phyloP scores from a whole-genome alignment of 2,329 filamentous ascomycete species.

The Colletotrichum musae region DNA sequence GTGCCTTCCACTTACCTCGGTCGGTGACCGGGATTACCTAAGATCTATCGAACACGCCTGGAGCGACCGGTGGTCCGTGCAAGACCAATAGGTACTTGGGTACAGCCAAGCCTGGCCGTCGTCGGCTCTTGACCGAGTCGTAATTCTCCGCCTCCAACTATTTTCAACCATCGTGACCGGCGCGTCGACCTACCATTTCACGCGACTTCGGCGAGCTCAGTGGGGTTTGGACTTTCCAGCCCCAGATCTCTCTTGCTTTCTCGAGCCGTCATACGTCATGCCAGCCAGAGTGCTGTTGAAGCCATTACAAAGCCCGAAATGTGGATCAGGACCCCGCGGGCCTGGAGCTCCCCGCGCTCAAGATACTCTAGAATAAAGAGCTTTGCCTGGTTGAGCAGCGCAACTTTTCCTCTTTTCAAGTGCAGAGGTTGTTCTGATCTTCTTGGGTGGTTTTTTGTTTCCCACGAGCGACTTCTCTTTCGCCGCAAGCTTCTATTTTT shows the following conservation, averaged over 20 bases:
- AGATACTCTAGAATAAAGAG: constrained; percentile 16
- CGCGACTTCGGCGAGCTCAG: constrained; percentile 12
- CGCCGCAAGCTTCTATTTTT: background rate
- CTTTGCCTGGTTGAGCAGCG: background rate
- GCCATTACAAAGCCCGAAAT: background rate
- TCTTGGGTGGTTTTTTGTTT: background rate
- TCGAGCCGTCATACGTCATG: constrained; percentile 22
- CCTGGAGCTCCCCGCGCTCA: constrained; percentile 17
- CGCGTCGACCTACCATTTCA: constrained; percentile 15
- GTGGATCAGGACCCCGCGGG: constrained; percentile 32
- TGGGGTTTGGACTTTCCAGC: constrained; percentile 8
- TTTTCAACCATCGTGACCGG: constrained; percentile 11
- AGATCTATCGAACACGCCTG: background rate
- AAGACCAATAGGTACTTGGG: background rate
- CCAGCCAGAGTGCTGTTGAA: constrained; percentile 3
- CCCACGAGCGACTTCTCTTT: background rate
- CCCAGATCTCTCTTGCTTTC: background rate
- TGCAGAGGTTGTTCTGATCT: background rate
- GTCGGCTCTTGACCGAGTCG: background rate
- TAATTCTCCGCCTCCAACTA: constrained; percentile 34
- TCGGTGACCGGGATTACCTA: too few relatives aligned
- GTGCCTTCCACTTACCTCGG: too few relatives aligned
- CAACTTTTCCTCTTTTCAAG: background rate
- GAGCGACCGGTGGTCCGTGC: background rate
- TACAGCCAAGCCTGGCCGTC: background rate